These are phyloP conservation scores for Paratinospora sagittata DNA, from an alignment of 164 flowering plant genomes.

Conservation along the genomic window DNA sequence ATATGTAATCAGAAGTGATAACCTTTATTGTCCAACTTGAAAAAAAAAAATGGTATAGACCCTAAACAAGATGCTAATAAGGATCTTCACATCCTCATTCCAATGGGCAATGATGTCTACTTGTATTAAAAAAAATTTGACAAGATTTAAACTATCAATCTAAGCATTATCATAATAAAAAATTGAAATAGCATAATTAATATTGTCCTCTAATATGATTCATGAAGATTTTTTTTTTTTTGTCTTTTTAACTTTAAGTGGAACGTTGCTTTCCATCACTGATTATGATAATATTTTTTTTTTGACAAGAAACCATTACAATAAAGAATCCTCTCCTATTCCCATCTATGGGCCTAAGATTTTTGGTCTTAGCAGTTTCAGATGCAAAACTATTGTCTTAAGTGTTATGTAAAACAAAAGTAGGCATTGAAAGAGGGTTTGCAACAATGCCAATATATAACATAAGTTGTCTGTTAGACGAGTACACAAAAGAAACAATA, in stretches of 20 bases:
- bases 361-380: no score
- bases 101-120: background rate
- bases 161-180: background rate
- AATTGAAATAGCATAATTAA: background rate
- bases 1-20: background rate
- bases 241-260: background rate
- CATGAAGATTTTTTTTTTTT: background rate
- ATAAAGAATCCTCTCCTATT: background rate
- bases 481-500: no score
- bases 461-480: no score
- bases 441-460: no score
- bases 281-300: background rate
- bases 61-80: background rate
- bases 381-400: no score
- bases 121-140: background rate
- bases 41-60: background rate
- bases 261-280: background rate
- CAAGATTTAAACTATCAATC: background rate
- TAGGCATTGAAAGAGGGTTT: no score
- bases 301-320: background rate
- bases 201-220: background rate
- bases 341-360: no score
- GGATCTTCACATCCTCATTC: background rate
- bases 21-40: background rate
- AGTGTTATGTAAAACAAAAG: no score